Evolutionary conservation across 148 eudicot species (phyloP), one percentile per base, ranked within the genome.

Genomic region (Diospyros kaki): DNA sequence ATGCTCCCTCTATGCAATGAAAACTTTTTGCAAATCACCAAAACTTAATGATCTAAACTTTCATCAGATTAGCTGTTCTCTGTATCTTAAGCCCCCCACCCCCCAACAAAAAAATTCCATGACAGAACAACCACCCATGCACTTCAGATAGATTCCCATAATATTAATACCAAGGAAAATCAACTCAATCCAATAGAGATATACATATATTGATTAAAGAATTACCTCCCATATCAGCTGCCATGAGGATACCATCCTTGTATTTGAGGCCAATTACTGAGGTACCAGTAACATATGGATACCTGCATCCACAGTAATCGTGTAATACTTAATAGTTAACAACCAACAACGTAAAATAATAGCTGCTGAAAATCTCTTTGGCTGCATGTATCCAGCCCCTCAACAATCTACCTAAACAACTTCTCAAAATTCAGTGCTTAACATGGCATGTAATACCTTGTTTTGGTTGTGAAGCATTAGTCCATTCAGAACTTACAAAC

Each of bases 181-280:
- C 43, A 39, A 50, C 40, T 73, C 10, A 39, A 63, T 54, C 4
- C 39, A 15, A 50, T 51, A 5, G 59, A 41, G 11, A 73, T 14
- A 46, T 38, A 61, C 18, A 44, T 28, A 72, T 28, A 28, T 28
- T 28, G 11, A 48, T 44, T 38, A 52, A 68, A 69, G 18, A 45
- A 39, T 69, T 73, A 95, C 99, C 99, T 90, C 96, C 99, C 97
- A 93, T 92, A 82, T 95, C 99, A 84, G 97, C 96, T 82, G 90
- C 97, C 86, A 95, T 85, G 72, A 92, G 96, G 76, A 95, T 76
- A 13, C 99, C 99, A 92, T 95, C 97, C 83, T 93, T 92, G 84
- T 89, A 95, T 79, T 90, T 95, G 81, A 95, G 89, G 60, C 89
- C 98, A 73, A 94, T 73, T n/a, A 94, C 93, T 46, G 98, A 94